A percentile compares a stretch with the other conserved stretches of the same genome.
Evolutionary conservation across 208 protist species (phyloP).

Genomic region (Leishmania turanica): DNA sequence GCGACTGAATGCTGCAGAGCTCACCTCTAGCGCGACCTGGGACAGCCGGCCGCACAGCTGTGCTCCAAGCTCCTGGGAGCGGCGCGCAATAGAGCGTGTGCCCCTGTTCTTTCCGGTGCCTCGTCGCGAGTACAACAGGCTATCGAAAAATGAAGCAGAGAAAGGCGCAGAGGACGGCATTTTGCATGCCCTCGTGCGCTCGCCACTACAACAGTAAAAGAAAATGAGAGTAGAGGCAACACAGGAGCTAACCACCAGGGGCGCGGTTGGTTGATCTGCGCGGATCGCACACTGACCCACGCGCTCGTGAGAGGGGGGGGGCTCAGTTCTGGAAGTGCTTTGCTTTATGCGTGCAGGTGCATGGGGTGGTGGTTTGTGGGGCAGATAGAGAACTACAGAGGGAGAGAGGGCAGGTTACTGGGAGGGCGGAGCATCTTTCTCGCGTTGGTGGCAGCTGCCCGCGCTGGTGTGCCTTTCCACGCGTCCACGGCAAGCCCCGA

Average conservation of each 20-base stretch:
- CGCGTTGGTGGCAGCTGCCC: not conserved
- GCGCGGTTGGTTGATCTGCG: not conserved
- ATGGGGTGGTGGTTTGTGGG: not conserved
- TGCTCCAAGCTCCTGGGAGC: constrained; percentile 58
- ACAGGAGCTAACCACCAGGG: not conserved
- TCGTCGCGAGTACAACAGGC: constrained; percentile 22
- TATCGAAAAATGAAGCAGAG: constrained; percentile 14
- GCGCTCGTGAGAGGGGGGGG: not conserved
- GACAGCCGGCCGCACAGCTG: constrained; percentile 81
- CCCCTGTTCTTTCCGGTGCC: not conserved
- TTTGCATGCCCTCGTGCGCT: not conserved
- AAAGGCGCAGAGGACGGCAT: not conserved
- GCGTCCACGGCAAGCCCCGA: not conserved
- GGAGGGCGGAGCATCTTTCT: not conserved
- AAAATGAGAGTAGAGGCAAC: not conserved
- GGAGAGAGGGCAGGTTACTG: not conserved
- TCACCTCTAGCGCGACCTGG: constrained; percentile 24
- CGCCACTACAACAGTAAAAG: not conserved
- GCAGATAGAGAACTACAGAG: not conserved
- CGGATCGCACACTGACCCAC: not conserved
- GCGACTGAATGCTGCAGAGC: not conserved
- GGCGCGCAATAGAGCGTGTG: constrained; percentile 24
- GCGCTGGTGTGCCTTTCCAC: not conserved
- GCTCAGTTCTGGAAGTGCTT: too few relatives aligned
- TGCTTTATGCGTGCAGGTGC: not conserved